Conservation (phyloP, 306 rosid genomes). For the Casuarina equisetifolia region DNA sequence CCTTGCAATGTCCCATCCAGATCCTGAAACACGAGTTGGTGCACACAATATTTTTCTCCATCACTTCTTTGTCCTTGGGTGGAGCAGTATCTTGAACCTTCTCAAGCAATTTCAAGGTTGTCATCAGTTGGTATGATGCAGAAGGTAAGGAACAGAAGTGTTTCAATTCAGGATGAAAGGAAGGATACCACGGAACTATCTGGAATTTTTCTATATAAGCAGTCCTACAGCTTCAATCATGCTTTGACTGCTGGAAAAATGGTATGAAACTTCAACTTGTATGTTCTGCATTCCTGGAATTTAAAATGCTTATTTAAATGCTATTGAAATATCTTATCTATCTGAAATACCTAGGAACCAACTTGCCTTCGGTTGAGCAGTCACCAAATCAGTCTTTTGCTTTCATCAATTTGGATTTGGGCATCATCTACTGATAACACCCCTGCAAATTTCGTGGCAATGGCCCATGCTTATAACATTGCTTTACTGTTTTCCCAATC, state of each 20-base stretch:
- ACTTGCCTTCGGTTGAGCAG: slow-evolving; percentile 82
- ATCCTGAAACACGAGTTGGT: slow-evolving; percentile 77
- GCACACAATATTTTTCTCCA: slow-evolving; percentile 74
- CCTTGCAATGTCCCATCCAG: slow-evolving; percentile 83
- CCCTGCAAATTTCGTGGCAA: slow-evolving; percentile 83
- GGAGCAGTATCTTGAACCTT: slow-evolving; percentile 41
- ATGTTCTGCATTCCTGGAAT: neutral
- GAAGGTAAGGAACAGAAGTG: slow-evolving; percentile 40
- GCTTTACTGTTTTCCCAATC: slow-evolving; percentile 77
- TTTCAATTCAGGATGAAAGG: slow-evolving; percentile 44
- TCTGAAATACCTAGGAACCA: slow-evolving; percentile 57
- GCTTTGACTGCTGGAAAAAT: slow-evolving; percentile 55
- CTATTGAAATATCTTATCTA: slow-evolving; percentile 21
- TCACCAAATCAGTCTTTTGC: slow-evolving; percentile 91
- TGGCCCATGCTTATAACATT: slow-evolving; percentile 80
- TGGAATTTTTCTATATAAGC: slow-evolving; percentile 30
- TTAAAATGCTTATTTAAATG: slow-evolving; percentile 12
- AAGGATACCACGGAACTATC: slow-evolving; percentile 37
- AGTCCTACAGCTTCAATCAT: slow-evolving; percentile 39
- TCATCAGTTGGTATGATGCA: slow-evolving; percentile 31
- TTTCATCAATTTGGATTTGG: slow-evolving; percentile 95
- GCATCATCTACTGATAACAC: slow-evolving; percentile 74
- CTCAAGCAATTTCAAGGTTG: slow-evolving; percentile 32
- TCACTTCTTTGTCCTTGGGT: slow-evolving; percentile 43
- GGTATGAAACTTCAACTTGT: slow-evolving; percentile 39